Base-by-base conservation (phyloP, 2,329 filamentous ascomycete genomes). In the Penicillium decumbens region DNA sequence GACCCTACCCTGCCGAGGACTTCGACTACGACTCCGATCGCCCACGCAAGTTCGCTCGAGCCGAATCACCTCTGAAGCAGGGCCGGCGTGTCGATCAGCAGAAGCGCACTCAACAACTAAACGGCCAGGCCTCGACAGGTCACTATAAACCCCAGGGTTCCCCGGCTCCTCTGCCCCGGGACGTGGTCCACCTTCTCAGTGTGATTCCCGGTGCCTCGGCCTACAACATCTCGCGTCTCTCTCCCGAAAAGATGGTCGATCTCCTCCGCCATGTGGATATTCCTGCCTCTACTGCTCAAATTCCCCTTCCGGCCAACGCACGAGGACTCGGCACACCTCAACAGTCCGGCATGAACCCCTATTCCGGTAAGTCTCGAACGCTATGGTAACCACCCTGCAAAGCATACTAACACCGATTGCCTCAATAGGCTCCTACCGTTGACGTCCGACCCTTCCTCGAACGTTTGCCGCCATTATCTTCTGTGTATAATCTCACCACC, bases 11-110 rank as follows among this genome's bases (percentile, higher is more conserved):
- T 2, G 58, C 68, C 9, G 88, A 91, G 50, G 90, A 95, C 35
- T 77, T 77, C 6, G 85, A 89, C 32, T 84, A 85, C 53, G 83
- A 85, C 47, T 74, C 79, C 32, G 83, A 83, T 57, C 85, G 88
- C 18, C 89, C 90, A 1, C 88, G 91, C 59, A 96, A 97, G 68
- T 80, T 96, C 44, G 81, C 85, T 42, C 84, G 95, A 39, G 91
- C 87, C n/a, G 90, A 88, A 49, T 97, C 92, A 4, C 93, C 95
- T 0, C 78, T 97, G 32, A 98, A 97, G 68, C 89, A 92, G 32
- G 89, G 89, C 24, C 85, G 91, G 48, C 85, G 91, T 30, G 77
- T 95, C 20, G 89, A 93, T 62, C 87, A 93, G 65, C 84, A 89
- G 55, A 78, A 77, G 50, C 72, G 77, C 40, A 72, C 75, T 7